These are phyloP conservation scores for Sphenostylis stenocarpa DNA, from an alignment of 306 rosid genomes.

Conservation along the genomic window DNA sequence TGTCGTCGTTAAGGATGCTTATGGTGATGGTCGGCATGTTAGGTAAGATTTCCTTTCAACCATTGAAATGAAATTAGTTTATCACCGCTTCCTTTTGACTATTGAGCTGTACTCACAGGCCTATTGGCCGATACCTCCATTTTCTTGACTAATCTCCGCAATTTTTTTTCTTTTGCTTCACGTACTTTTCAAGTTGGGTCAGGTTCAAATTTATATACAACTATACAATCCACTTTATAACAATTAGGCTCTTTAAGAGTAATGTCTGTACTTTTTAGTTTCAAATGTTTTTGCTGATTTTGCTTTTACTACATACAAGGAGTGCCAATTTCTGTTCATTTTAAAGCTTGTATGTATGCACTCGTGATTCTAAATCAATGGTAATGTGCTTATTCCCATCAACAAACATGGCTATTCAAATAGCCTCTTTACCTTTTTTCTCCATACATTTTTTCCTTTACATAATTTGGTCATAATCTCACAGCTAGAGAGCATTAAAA, in stretches of 20 bases:
- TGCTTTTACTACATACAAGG: neutral
- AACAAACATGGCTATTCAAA: too few species aligned
- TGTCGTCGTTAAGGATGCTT: slow-evolving; percentile 73
- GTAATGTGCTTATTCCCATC: neutral
- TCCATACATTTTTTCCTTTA: neutral
- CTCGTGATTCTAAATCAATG: neutral
- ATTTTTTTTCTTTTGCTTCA: neutral
- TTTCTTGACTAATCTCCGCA: neutral
- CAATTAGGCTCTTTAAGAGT: neutral
- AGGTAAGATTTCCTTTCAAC: slow-evolving; percentile 43
- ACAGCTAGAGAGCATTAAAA: neutral
- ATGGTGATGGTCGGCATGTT: slow-evolving; percentile 93
- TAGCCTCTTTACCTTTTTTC: neutral
- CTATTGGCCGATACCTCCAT: neutral
- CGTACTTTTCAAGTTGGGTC: neutral
- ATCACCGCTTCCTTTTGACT: neutral
- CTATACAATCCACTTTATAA: neutral
- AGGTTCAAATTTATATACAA: neutral
- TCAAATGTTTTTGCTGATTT: neutral
- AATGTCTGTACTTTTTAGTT: neutral
- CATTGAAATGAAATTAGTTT: neutral
- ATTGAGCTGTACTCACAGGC: neutral
- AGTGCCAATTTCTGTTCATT: neutral
- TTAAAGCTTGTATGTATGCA: neutral
- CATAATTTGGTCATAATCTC: neutral